Conservation (phyloP, 176 grass and related monocot genomes). For the Otatea glauca region DNA sequence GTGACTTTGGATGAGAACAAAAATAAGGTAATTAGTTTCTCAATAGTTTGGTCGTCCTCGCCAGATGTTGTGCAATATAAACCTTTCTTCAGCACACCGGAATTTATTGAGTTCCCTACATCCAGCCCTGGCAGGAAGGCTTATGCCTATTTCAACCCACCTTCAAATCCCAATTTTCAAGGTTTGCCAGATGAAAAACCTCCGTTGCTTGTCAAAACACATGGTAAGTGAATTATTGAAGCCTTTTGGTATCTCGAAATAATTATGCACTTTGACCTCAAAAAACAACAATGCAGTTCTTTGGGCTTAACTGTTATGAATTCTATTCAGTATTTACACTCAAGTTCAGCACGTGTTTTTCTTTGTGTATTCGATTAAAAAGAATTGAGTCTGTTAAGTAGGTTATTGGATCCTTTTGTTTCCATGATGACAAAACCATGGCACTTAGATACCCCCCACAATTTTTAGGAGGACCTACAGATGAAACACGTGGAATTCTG, state of each 20-base stretch:
- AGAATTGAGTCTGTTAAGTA: constrained; percentile 20
- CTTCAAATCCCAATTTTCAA: constrained; percentile 70
- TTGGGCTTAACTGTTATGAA: background rate
- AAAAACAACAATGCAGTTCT: background rate
- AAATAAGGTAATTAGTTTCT: constrained; percentile 62
- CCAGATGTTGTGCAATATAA: constrained; percentile 59
- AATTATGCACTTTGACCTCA: background rate
- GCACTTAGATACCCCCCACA: constrained; percentile 13
- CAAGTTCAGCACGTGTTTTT: constrained; percentile 8
- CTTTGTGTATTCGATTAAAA: constrained; percentile 3
- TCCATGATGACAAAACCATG: constrained; percentile 20
- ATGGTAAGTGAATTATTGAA: constrained; percentile 63
- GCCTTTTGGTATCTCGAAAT: constrained; percentile 4
- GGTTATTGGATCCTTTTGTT: constrained; percentile 15
- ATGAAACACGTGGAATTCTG: constrained; percentile 66
- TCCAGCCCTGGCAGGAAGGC: constrained; percentile 70
- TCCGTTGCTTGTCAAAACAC: constrained; percentile 88
- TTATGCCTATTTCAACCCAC: constrained; percentile 97
- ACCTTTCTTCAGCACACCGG: constrained; percentile 72
- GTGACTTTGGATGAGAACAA: too few relatives aligned
- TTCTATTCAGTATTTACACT: constrained; percentile 28
- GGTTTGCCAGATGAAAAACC: constrained; percentile 76
- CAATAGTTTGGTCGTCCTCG: constrained; percentile 85
- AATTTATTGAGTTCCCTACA: constrained; percentile 84
- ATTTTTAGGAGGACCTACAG: constrained; percentile 83